Evolutionary conservation across 345 rosid species (phyloP).

Genomic region (Diplotaxis tenuifolia): DNA sequence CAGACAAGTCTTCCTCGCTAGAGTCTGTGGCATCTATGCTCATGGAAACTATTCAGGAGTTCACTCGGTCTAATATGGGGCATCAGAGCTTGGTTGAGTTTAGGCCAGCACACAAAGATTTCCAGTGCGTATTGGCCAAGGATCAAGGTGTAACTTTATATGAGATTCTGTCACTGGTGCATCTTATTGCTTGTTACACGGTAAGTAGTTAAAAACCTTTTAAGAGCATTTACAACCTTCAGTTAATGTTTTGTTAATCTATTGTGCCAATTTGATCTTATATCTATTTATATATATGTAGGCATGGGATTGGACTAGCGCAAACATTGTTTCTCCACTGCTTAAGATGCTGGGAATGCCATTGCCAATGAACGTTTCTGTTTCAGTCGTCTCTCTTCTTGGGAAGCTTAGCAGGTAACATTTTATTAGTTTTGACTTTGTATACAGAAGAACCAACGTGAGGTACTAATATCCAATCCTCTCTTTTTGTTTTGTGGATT

Average conservation of each 20-base stretch:
- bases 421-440: slow-evolving; percentile 10
- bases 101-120: slow-evolving; percentile 28
- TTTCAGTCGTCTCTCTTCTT: slow-evolving; percentile 62
- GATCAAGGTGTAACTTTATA: slow-evolving; percentile 31
- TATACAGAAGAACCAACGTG: slow-evolving; percentile 3
- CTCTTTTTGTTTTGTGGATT: not conserved
- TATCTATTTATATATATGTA: slow-evolving; percentile 26
- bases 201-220: slow-evolving; percentile 41
- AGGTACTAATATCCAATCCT: not conserved
- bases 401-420: slow-evolving; percentile 80
- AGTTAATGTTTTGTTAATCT: not conserved
- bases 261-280: slow-evolving; percentile 1
- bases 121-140: slow-evolving; percentile 28
- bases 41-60: slow-evolving; percentile 47
- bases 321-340: slow-evolving; percentile 50
- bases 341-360: slow-evolving; percentile 50
- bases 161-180: slow-evolving; percentile 62
- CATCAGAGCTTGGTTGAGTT: slow-evolving; percentile 31
- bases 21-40: slow-evolving; percentile 47
- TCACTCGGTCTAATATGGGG: slow-evolving; percentile 30
- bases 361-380: slow-evolving; percentile 32
- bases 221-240: slow-evolving; percentile 3
- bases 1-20: slow-evolving; percentile 47
- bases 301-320: slow-evolving; percentile 78
- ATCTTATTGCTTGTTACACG: slow-evolving; percentile 66